These are phyloP conservation scores for Avicennia marina DNA, from an alignment of 257 asterid species.

Conservation along the genomic window DNA sequence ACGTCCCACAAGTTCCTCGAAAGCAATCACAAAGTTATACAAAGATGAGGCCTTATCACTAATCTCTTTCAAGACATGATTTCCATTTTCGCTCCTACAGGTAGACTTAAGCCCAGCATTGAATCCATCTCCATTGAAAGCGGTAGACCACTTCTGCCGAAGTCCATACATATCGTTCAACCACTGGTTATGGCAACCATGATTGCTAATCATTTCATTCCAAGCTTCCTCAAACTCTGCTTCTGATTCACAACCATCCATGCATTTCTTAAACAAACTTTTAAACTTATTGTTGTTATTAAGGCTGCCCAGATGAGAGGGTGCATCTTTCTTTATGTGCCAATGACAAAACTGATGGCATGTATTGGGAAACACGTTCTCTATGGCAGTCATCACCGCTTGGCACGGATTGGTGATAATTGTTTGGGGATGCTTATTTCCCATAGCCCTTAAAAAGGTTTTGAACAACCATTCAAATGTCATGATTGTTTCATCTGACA, in stretches of 20 bases:
- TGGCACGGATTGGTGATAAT: neutral
- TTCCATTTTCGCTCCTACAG: neutral
- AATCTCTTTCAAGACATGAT: neutral
- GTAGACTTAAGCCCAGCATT: conserved; percentile 6
- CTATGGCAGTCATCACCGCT: neutral
- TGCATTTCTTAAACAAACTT: neutral
- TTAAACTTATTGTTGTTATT: neutral
- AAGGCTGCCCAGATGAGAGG: neutral
- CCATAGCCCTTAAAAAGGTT: neutral
- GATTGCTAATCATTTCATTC: neutral
- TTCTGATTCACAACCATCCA: neutral
- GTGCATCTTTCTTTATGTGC: neutral
- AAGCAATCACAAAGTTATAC: neutral
- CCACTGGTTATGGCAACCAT: neutral
- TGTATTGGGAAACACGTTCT: neutral
- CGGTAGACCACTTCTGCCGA: neutral
- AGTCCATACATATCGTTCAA: neutral
- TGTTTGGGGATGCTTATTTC: neutral
- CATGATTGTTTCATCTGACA: neutral
- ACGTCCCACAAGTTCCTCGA: neutral
- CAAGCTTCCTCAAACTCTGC: neutral
- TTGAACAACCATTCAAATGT: conserved; percentile 7
- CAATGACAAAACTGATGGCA: neutral
- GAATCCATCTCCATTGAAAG: neutral
- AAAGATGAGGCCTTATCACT: neutral